phyloP scores from a whole-genome alignment of 805 yeast genomes.

The Metschnikowia proteae region DNA sequence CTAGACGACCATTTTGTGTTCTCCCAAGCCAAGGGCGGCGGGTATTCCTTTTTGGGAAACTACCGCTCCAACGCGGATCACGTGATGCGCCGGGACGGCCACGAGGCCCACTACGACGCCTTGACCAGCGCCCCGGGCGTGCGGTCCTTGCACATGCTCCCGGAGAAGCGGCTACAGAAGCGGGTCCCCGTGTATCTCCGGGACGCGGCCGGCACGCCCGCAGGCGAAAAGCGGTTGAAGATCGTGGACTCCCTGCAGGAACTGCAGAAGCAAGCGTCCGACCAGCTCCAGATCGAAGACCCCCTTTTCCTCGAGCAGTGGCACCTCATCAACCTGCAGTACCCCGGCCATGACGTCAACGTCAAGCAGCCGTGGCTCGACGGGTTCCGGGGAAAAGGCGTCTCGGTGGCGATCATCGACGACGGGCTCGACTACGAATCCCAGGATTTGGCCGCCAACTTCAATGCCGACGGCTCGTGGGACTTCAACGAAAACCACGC shows the following conservation, averaged over 20 bases:
- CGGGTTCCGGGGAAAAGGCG: conserved; percentile 75
- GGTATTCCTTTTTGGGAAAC: conserved; percentile 37
- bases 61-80: conserved; percentile 26
- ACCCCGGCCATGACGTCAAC: conserved; percentile 82
- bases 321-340: conserved; percentile 78
- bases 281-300: conserved; percentile 63
- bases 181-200: conserved; percentile 53
- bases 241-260: conserved; percentile 50
- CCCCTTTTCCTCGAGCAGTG: conserved; percentile 85
- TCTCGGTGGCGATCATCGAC: conserved; percentile 86
- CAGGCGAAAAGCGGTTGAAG: conserved; percentile 8
- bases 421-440: conserved; percentile 88
- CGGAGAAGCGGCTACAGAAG: conserved; percentile 49
- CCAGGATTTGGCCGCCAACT: conserved; percentile 67
- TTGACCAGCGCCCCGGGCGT: conserved; percentile 29
- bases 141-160: conserved; percentile 51
- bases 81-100: conserved; percentile 27
- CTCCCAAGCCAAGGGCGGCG: conserved; percentile 42
- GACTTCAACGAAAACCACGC: conserved; percentile 78
- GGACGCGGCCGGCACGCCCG: neutral
- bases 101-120: conserved; percentile 24
- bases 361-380: conserved; percentile 81
- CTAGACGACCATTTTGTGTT: conserved; percentile 63
- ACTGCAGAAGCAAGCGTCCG: conserved; percentile 44
- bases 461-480: conserved; percentile 80